Base-by-base conservation (phyloP, 2,329 filamentous ascomycete genomes). In the Fusarium marasasianum region DNA sequence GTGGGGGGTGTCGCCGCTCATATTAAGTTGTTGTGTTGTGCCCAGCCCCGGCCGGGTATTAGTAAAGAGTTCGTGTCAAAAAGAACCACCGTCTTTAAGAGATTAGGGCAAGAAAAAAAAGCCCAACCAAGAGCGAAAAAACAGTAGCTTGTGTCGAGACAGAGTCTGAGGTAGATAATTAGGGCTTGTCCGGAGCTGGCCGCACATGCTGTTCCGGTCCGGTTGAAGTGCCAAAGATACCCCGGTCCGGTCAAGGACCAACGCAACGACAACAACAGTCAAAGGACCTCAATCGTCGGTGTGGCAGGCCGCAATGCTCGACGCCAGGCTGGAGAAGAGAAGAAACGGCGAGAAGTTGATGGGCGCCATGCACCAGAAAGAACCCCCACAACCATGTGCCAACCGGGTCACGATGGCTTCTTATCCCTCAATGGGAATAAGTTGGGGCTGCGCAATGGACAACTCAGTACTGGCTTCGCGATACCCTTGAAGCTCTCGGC, bases 341-440 rank as follows among this genome's bases (percentile, higher is more conserved):
- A 66, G 73, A 54, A 48, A 60, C 53, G 55, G 62, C 59, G 59
- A 65, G 54, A 40, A 63, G 55, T 40, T 63, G 48, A 66, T 65
- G 62, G 53, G 35, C 48, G 56, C 66, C 50, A 71, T 37, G 62
- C 54, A 63, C 40, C 48, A 38, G 22, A 56, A 38, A 40, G 50
- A 60, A 60, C 41, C 55, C 60, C 31, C 50, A 58, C 60, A 63
- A 64, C 41, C 48, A 53, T n/a, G 50, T 51, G 37, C 50, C 66
- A 58, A 48, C 40, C 53, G 14, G 35, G 22, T 57, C 40, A 47
- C 35, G 26, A 26, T 43, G 37, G 26, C 37, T 29, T 58, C 60
- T 80, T 71, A 81, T 61, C 79, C 77, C 69, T 82, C 79, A 41
- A 79, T 80, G 31, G 81, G 71, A 24, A 83, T 78, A 35, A 82